A percentile compares a stretch with the other conserved stretches of the same genome.
Evolutionary conservation across 2,329 filamentous ascomycete genomes (phyloP).

Genomic region (Fusarium sp.): DNA sequence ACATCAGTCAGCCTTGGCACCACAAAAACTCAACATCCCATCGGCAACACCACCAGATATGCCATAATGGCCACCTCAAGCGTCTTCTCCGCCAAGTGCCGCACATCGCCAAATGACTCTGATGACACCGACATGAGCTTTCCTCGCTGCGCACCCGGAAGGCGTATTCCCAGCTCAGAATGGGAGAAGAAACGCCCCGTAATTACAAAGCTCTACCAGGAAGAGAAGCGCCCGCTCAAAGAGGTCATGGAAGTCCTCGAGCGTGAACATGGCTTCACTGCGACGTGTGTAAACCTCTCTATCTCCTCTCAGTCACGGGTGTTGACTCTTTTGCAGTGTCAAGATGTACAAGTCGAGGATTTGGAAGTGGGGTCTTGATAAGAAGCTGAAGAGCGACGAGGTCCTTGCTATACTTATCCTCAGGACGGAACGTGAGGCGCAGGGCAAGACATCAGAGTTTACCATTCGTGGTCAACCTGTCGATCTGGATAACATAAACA

Average conservation of each 20-base stretch:
- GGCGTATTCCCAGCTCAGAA: slow-evolving; percentile 50
- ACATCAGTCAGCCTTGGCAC: not conserved
- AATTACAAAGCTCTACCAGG: slow-evolving; percentile 56
- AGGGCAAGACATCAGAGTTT: slow-evolving; percentile 52
- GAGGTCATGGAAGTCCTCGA: slow-evolving; percentile 57
- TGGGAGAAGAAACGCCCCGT: slow-evolving; percentile 53
- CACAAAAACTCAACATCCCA: not conserved
- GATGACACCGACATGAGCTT: slow-evolving; percentile 49
- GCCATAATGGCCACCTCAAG: slow-evolving; percentile 41
- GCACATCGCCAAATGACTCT: slow-evolving; percentile 44
- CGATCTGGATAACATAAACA: slow-evolving; percentile 56
- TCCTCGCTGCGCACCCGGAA: slow-evolving; percentile 43
- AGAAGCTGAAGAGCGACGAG: slow-evolving; percentile 58
- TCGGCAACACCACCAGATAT: slow-evolving; percentile 2
- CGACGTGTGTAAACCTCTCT: slow-evolving; percentile 51
- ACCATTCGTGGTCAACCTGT: slow-evolving; percentile 55
- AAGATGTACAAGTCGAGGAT: slow-evolving; percentile 60
- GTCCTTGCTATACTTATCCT: slow-evolving; percentile 55
- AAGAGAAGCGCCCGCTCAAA: slow-evolving; percentile 56
- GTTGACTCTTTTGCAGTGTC: slow-evolving; percentile 45
- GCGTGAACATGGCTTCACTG: slow-evolving; percentile 54
- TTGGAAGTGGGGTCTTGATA: slow-evolving; percentile 57
- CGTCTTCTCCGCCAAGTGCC: slow-evolving; percentile 43
- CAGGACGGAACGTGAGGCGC: slow-evolving; percentile 53
- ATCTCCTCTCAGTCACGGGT: not conserved